phyloP scores from a whole-genome alignment of 202 grass and related monocot genomes.

The Saccharum hybrid region DNA sequence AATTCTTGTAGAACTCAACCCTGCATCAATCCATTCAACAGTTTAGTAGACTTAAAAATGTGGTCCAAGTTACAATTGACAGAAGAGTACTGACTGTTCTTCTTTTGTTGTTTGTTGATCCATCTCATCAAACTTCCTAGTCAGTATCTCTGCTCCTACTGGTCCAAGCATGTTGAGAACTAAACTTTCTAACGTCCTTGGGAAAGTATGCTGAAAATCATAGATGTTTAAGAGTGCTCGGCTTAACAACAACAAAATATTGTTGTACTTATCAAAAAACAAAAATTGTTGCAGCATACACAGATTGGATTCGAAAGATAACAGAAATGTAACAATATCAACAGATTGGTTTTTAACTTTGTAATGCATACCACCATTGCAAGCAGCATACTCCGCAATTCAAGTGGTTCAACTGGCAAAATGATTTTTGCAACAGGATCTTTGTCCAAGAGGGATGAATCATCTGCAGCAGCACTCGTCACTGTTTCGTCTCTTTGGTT shows the following conservation, averaged over 20 bases:
- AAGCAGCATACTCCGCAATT: conserved; percentile 63
- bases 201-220: conserved; percentile 76
- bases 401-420: conserved; percentile 68
- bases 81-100: conserved; percentile 61
- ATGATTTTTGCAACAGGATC: conserved; percentile 73
- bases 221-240: background rate
- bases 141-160: conserved; percentile 88
- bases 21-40: conserved; percentile 44
- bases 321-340: conserved; percentile 19
- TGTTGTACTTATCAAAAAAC: no score
- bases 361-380: conserved; percentile 76
- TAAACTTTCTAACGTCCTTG: conserved; percentile 82
- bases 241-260: conserved; percentile 17
- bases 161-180: conserved; percentile 81
- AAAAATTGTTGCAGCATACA: background rate
- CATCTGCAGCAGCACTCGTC: conserved; percentile 44
- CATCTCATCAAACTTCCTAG: conserved; percentile 91
- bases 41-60: background rate
- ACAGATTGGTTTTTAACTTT: conserved; percentile 1
- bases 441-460: conserved; percentile 57
- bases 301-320: conserved; percentile 1
- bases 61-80: background rate
- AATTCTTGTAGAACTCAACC: conserved; percentile 82
- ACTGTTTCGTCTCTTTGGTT: conserved; percentile 47
- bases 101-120: conserved; percentile 74